Base-by-base conservation (phyloP, 805 yeast genomes). In the Peterozyma xylosa region DNA sequence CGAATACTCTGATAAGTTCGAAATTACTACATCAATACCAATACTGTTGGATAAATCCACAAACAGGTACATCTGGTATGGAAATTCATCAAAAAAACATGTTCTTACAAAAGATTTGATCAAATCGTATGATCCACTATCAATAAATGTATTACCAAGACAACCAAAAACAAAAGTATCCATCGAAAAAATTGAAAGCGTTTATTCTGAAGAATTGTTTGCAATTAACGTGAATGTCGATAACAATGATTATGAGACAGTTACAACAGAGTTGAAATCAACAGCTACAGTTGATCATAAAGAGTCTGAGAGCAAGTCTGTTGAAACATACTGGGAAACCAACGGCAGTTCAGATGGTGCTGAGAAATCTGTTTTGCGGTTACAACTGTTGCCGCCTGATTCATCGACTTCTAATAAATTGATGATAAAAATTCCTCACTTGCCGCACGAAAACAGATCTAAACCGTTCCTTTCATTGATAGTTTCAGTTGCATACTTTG, bases 71-170 rank as follows among this genome's bases (percentile, higher is more conserved):
- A 5, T 36, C 6, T 41, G 44, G 44, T 41, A 36, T 14, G 27
- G 27, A 21, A 21, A 7, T 5, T 30, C 36, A 18, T 11, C 14
- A 2, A 33, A 21, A 29, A 35, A 40, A 13, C 45, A 41, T 1
- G 33, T 5, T 1, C 11, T 41, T 36, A 16, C 5, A 34, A 49
- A 35, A 37, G 45, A 33, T 39, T 52, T 29, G 4, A 35, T 59
- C 10, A 47, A 47, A 10, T 42, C 52, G 3, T 16, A 15, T 2
- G 46, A 48, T n/a, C 62, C 64, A 5, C 39, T 39, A 9, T 33
- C 43, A 5, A 46, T 48, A 29, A 62, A 62, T 33, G 57, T 68
- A 3, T 51, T 67, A 7, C 74, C 76, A 13, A 61, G 68, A 40
- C 52, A 61, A 2, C 76, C 76, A 5, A 52, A 60, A 3, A 55